Evolutionary conservation across 1,139 yeast species (phyloP).

Genomic region (Tardiomyces blankii): DNA sequence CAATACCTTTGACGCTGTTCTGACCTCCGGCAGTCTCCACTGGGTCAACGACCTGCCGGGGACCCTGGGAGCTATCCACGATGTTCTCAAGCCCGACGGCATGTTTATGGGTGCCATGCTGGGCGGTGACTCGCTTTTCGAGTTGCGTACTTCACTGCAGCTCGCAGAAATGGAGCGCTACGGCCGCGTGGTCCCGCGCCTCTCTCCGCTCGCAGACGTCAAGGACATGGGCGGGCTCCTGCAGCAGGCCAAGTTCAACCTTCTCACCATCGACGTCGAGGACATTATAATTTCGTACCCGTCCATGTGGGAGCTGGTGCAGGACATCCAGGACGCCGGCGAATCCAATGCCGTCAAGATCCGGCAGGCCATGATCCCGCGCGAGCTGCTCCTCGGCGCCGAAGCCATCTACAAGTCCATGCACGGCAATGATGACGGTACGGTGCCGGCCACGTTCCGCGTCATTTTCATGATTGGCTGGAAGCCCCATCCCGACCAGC

Average conservation of each 20-base stretch:
- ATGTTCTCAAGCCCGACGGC: constrained; percentile 69
- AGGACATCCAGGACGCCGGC: constrained; percentile 74
- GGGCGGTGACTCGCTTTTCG: constrained; percentile 78
- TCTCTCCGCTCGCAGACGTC: constrained; percentile 72
- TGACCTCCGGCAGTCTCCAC: constrained; percentile 65
- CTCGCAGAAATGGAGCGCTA: constrained; percentile 70
- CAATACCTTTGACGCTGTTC: constrained; percentile 54
- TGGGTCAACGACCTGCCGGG: constrained; percentile 81
- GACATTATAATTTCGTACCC: constrained; percentile 81
- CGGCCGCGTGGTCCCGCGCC: constrained; percentile 73
- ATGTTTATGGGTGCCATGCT: constrained; percentile 74
- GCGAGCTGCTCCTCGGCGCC: constrained; percentile 63
- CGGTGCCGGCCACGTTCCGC: constrained; percentile 50
- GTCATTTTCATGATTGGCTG: constrained; percentile 81
- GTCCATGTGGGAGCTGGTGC: constrained; percentile 52
- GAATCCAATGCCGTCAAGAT: constrained; percentile 64
- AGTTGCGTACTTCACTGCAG: constrained; percentile 67
- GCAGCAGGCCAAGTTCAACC: constrained; percentile 65
- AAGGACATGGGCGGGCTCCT: constrained; percentile 65
- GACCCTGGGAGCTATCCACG: constrained; percentile 44
- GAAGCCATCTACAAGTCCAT: constrained; percentile 61
- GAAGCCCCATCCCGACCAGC: constrained; percentile 63
- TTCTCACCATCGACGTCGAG: constrained; percentile 77
- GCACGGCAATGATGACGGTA: constrained; percentile 50
- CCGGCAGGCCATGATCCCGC: constrained; percentile 43